A percentile compares a stretch with the other conserved stretches of the same genome.
phyloP scores from a whole-genome alignment of 257 asterid genomes.

The Penstemon davidsonii region DNA sequence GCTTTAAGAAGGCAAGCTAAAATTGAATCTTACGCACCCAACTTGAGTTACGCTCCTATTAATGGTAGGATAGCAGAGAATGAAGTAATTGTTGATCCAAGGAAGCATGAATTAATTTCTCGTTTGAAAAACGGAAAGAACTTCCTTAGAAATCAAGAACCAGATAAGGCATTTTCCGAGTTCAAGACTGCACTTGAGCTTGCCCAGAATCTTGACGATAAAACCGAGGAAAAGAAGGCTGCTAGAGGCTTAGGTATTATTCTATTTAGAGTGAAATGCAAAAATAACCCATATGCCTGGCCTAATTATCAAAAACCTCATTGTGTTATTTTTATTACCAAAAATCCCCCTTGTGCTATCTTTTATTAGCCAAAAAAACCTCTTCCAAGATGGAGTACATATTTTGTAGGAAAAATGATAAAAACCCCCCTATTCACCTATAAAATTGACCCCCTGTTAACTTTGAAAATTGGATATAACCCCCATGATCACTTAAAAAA shows the following conservation, averaged over 20 bases:
- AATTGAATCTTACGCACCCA: constrained; percentile 96
- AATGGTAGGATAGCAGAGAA: constrained; percentile 71
- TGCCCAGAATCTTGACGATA: constrained; percentile 78
- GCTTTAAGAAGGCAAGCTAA: constrained; percentile 96
- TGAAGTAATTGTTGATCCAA: constrained; percentile 87
- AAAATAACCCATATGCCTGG: no score
- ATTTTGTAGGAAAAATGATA: no score
- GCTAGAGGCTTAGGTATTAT: constrained; percentile 91
- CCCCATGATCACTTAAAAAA: no score
- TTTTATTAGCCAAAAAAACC: no score
- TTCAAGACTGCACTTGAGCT: constrained; percentile 85
- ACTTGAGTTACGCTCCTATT: constrained; percentile 88
- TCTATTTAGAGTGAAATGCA: no score
- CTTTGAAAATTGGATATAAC: no score
- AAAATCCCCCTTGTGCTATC: no score
- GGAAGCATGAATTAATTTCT: constrained; percentile 71
- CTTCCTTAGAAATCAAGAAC: constrained; percentile 81
- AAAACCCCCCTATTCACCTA: no score
- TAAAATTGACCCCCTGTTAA: no score
- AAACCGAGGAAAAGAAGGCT: constrained; percentile 93
- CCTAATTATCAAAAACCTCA: no score
- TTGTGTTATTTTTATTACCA: no score
- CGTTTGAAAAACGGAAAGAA: constrained; percentile 82
- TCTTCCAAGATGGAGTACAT: no score
- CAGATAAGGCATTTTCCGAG: constrained; percentile 76